Percentiles rank a stretch among this genome's conserved stretches.
These are phyloP conservation scores for Fraxinus floribunda DNA, from an alignment of 305 asterid genomes.

Conservation along the genomic window DNA sequence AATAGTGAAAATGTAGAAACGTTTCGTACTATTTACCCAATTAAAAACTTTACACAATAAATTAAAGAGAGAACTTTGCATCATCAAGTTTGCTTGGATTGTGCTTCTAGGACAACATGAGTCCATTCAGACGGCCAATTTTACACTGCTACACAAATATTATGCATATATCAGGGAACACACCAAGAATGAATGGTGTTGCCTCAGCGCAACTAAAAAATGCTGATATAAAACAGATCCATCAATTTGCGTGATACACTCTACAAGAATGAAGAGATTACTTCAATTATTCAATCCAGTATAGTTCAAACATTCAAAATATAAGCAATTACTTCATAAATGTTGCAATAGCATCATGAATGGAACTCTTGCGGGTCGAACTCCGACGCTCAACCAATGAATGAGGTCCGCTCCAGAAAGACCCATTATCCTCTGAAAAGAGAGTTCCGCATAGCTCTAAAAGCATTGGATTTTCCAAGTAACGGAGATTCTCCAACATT, in stretches of 20 bases:
- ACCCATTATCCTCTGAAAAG: slow-evolving; percentile 48
- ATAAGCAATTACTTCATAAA: slow-evolving; percentile 49
- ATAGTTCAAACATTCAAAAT: background rate
- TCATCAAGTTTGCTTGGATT: too few relatives aligned
- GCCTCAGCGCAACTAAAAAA: background rate
- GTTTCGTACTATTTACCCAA: too few relatives aligned
- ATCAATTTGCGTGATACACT: background rate
- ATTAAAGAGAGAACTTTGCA: too few relatives aligned
- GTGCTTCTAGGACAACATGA: background rate
- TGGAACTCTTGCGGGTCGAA: slow-evolving; percentile 42
- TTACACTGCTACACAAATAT: background rate
- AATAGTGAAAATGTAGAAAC: too few relatives aligned
- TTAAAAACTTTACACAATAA: too few relatives aligned
- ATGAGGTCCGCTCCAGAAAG: slow-evolving; percentile 88
- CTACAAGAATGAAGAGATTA: background rate
- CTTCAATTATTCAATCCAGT: background rate
- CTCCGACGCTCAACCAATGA: slow-evolving; percentile 45
- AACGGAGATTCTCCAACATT: slow-evolving; percentile 78
- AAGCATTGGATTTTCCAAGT: slow-evolving; percentile 71
- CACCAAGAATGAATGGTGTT: background rate
- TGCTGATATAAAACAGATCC: background rate
- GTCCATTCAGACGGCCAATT: background rate
- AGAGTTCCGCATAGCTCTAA: slow-evolving; percentile 61
- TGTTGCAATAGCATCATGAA: slow-evolving; percentile 59
- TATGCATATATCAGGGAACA: background rate